Conservation (phyloP, 768 basidiomycete species). For the Lactifluus hygrophoroides region DNA sequence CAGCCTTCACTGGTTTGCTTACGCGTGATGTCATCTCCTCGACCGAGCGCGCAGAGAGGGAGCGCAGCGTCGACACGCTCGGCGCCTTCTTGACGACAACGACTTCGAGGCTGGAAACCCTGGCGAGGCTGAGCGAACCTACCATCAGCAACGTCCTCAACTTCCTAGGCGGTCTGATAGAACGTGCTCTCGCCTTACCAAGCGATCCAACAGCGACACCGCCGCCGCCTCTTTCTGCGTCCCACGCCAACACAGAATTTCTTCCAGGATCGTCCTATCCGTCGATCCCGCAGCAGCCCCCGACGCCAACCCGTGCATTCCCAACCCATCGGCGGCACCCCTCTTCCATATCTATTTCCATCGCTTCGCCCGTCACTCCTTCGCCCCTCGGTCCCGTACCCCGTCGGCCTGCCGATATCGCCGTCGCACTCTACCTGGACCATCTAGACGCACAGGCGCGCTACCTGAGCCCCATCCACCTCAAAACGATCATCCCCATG, state of each 20-base stretch:
- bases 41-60: slow-evolving; percentile 44
- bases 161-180: slow-evolving; percentile 54
- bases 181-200: slow-evolving; percentile 43
- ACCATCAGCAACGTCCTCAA: slow-evolving; percentile 47
- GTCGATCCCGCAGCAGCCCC: slow-evolving; percentile 9
- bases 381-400: slow-evolving; percentile 26
- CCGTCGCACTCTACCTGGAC: slow-evolving; percentile 52
- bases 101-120: slow-evolving; percentile 41
- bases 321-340: slow-evolving; percentile 55
- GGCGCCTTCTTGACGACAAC: slow-evolving; percentile 47
- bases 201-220: too few relatives aligned
- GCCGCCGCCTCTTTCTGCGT: slow-evolving; percentile 12
- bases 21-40: slow-evolving; percentile 28
- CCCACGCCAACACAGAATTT: slow-evolving; percentile 27
- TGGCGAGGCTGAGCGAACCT: slow-evolving; percentile 52
- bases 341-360: slow-evolving; percentile 49
- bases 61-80: slow-evolving; percentile 56
- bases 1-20: slow-evolving; percentile 45
- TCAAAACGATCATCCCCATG: slow-evolving; percentile 53
- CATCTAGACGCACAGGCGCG: slow-evolving; percentile 57
- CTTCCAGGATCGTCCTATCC: not conserved
- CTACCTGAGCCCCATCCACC: slow-evolving; percentile 44
- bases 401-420: slow-evolving; percentile 53
- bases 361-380: slow-evolving; percentile 29
- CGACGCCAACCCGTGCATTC: slow-evolving; percentile 25